Evolutionary conservation across 1,284 basidiomycete genomes (phyloP).

Genomic region (Stygiomarasmius scandens): DNA sequence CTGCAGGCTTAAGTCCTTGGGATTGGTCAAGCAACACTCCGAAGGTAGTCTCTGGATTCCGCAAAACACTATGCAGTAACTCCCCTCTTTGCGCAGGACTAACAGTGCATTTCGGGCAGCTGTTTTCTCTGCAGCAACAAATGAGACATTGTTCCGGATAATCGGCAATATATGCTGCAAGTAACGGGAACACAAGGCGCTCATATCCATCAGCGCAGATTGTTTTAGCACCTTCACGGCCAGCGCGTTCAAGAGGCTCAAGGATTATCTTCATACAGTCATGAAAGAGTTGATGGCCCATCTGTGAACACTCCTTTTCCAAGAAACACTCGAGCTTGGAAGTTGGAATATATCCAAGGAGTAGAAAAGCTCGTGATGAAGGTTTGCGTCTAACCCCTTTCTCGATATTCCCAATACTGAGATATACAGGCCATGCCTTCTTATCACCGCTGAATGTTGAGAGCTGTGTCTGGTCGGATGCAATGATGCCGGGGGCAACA

Average conservation of each 20-base stretch:
- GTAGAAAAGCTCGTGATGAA: slow-evolving; percentile 28
- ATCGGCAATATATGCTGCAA: slow-evolving; percentile 32
- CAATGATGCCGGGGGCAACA: slow-evolving; percentile 37
- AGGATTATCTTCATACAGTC: slow-evolving; percentile 28
- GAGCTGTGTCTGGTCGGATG: slow-evolving; percentile 42
- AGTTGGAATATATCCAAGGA: slow-evolving; percentile 45
- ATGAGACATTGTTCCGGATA: slow-evolving; percentile 34
- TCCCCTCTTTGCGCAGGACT: slow-evolving; percentile 10
- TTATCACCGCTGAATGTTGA: slow-evolving; percentile 39
- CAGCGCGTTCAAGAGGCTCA: slow-evolving; percentile 28
- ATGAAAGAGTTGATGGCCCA: slow-evolving; percentile 28
- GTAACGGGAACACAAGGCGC: slow-evolving; percentile 25
- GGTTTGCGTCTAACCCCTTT: slow-evolving; percentile 33
- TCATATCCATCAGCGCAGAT: slow-evolving; percentile 26
- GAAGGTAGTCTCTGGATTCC: neutral
- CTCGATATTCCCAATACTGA: slow-evolving; percentile 40
- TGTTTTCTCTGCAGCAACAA: slow-evolving; percentile 17
- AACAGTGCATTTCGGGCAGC: slow-evolving; percentile 19
- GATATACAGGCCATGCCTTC: slow-evolving; percentile 24
- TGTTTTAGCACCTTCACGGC: slow-evolving; percentile 27
- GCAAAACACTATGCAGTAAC: neutral
- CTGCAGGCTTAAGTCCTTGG: neutral
- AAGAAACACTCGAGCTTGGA: slow-evolving; percentile 40
- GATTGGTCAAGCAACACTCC: neutral
- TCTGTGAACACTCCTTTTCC: slow-evolving; percentile 19